Evolutionary conservation across 108 stramenopile genomes (phyloP).

Genomic region (Hondaea fermentalgiana): DNA sequence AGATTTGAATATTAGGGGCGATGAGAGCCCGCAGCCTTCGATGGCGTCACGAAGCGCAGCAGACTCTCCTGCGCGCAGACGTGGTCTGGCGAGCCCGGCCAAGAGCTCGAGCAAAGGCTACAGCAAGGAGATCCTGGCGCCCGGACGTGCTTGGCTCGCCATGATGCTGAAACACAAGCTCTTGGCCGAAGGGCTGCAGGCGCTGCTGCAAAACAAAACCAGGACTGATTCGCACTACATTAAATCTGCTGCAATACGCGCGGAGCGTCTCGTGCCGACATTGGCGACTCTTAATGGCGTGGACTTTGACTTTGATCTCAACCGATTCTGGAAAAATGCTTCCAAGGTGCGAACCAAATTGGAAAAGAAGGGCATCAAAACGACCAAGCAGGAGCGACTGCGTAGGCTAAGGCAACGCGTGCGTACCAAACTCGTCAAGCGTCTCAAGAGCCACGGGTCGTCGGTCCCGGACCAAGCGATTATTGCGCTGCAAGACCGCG

Average conservation of each 20-base stretch:
- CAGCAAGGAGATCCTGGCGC: not conserved
- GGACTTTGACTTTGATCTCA: not conserved
- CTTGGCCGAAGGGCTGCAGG: not conserved
- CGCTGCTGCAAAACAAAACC: not conserved
- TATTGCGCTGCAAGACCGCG: not conserved
- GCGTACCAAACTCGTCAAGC: not conserved
- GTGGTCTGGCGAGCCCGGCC: too few species aligned
- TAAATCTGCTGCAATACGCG: not conserved
- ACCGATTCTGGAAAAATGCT: not conserved
- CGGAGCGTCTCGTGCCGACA: not conserved
- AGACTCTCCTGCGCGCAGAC: too few species aligned
- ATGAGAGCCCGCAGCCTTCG: too few species aligned
- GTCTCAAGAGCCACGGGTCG: not conserved
- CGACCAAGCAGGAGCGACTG: not conserved
- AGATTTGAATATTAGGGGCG: too few species aligned
- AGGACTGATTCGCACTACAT: not conserved
- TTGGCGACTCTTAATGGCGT: not conserved
- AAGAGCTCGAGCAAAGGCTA: too few species aligned
- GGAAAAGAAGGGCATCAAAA: not conserved
- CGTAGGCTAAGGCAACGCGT: not conserved
- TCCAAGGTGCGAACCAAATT: not conserved
- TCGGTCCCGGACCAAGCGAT: not conserved
- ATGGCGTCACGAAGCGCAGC: too few species aligned
- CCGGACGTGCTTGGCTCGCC: not conserved
- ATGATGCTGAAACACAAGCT: slow-evolving; percentile 19